Evolutionary conservation across 768 basidiomycete genomes (phyloP), one percentile per base, ranked within the genome.

Genomic region (Pleurotus sapidus): DNA sequence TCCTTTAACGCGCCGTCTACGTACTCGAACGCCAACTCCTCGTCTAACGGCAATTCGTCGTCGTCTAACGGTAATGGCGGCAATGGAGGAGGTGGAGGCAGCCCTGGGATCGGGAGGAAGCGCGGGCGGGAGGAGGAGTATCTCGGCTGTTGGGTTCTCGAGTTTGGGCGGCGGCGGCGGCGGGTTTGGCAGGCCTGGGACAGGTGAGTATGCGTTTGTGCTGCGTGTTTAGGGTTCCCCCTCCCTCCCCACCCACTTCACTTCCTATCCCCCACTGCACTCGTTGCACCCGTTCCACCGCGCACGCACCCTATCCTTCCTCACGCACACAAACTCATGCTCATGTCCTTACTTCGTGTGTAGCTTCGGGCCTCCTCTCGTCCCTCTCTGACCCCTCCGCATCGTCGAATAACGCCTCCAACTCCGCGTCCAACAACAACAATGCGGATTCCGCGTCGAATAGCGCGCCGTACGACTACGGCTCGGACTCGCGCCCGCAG

Each of bases 401-500:
- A 39, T 25, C 11, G 34, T 14, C 46, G 34, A 46, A 39, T 40
- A 65, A 67, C 60, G 64, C 46, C 62, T 25, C 57, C 63, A 63
- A 64, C 45, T 20, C 67, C 65, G 37, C 65, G 61, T 67, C 67
- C 69, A 77, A 78, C 45, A 11, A 34, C 30, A 34, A 34, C 11
- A 34, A 34, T 11, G 9, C 30, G 8, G 9, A 34, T 34, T 34
- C 30, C 11, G 11, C 27, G 27, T 30, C 27, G 6, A 34, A 9
- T 34, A 34, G 8, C 9, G 30, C 30, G 2, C 30, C 30, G 30
- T 84, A 87, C 77, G 86, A 87, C 56, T 87, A 88, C 72, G 89
- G 84, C 20, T 68, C 79, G 61, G 88, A 89, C 62, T 89, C 87
- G 65, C 79, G 90, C 65, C 90, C 90, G 61, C 84, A 88, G 67